Evolutionary conservation across 1,284 basidiomycete species (phyloP).

Genomic region (Pyrrhoderma noxium): DNA sequence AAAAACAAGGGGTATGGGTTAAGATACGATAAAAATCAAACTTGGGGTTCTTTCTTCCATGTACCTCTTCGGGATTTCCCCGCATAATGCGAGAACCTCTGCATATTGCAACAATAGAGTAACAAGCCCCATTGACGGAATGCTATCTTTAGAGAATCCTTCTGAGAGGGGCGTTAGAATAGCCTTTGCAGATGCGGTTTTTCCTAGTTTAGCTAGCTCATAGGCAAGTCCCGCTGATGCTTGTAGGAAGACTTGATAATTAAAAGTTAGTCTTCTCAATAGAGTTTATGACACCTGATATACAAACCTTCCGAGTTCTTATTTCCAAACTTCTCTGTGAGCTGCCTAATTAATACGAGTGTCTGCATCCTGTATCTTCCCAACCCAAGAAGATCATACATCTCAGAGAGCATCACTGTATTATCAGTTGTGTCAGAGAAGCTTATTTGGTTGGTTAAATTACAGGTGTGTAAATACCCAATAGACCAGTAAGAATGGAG

Average conservation of each 20-base stretch:
- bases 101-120: constrained; percentile 61
- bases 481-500: constrained; percentile 38
- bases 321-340: constrained; percentile 27
- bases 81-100: constrained; percentile 54
- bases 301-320: constrained; percentile 5
- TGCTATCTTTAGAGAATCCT: constrained; percentile 35
- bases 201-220: constrained; percentile 75
- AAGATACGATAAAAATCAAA: no score
- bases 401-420: constrained; percentile 52
- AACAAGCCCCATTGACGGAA: constrained; percentile 42
- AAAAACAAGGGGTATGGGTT: no score
- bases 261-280: neutral
- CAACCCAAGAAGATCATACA: constrained; percentile 60
- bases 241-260: constrained; percentile 49
- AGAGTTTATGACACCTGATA: neutral
- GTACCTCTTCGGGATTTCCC: constrained; percentile 59
- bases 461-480: constrained; percentile 32
- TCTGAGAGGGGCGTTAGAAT: constrained; percentile 55
- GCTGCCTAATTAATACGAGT: constrained; percentile 38
- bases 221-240: constrained; percentile 66
- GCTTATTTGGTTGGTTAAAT: constrained; percentile 14
- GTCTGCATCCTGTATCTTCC: constrained; percentile 40
- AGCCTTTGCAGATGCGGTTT: constrained; percentile 52
- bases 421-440: constrained; percentile 14
- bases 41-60: constrained; percentile 15